Evolutionary conservation across 805 yeast genomes (phyloP).

Genomic region (Nakazawaea wickerhamii): DNA sequence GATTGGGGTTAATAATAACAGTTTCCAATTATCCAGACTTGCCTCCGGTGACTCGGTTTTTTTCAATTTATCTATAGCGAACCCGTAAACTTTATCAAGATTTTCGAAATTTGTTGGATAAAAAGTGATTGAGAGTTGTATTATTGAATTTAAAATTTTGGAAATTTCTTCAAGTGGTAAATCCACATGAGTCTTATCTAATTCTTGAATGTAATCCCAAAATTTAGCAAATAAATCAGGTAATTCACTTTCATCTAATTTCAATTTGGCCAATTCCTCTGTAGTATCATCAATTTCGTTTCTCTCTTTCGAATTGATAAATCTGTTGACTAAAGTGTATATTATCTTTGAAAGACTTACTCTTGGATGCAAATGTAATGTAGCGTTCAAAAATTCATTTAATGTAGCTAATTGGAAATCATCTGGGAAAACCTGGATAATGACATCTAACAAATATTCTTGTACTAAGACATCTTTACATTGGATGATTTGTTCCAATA

Average conservation of each 20-base stretch:
- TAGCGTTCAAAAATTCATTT: constrained; percentile 57
- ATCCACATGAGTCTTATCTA: constrained; percentile 56
- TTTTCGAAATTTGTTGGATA: constrained; percentile 58
- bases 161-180: constrained; percentile 64
- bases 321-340: constrained; percentile 65
- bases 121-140: constrained; percentile 58
- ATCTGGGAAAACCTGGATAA: constrained; percentile 93
- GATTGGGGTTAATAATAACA: constrained; percentile 45
- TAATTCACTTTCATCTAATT: constrained; percentile 15
- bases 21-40: constrained; percentile 34
- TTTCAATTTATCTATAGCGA: constrained; percentile 36
- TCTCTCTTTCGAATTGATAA: constrained; percentile 47
- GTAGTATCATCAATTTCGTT: constrained; percentile 19
- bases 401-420: constrained; percentile 79
- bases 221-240: constrained; percentile 52
- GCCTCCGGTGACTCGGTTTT: constrained; percentile 19
- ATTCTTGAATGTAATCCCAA: constrained; percentile 55
- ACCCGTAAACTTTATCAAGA: constrained; percentile 56
- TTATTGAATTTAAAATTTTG: constrained; percentile 57
- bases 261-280: constrained; percentile 14
- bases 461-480: constrained; percentile 92
- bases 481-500: constrained; percentile 86
- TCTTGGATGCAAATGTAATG: constrained; percentile 61
- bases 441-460: constrained; percentile 83
- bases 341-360: constrained; percentile 66